These are phyloP conservation scores for Cyamopsis tetragonoloba DNA, from an alignment of 306 rosid genomes.

Conservation along the genomic window DNA sequence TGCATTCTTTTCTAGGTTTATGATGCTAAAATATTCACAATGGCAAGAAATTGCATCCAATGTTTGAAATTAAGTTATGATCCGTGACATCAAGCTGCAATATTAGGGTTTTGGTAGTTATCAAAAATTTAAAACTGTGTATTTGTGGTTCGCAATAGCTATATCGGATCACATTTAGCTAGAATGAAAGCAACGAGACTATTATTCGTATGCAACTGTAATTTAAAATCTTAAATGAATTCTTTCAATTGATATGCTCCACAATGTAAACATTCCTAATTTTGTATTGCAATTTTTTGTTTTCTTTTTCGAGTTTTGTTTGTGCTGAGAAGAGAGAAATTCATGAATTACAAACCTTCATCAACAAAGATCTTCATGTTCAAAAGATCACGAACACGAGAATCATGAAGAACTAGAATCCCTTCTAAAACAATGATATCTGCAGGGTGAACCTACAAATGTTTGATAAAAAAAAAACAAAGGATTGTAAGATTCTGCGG, in stretches of 20 bases:
- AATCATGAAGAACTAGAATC: conserved; percentile 72
- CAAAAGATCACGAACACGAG: conserved; percentile 70
- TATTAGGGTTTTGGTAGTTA: no score
- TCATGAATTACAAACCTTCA: conserved; percentile 61
- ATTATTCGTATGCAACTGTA: no score
- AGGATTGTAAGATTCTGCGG: neutral
- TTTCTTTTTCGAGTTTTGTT: neutral
- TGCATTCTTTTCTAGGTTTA: neutral
- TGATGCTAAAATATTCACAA: neutral
- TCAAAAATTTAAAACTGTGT: no score
- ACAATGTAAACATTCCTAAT: no score
- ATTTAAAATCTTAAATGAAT: no score
- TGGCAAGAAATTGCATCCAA: no score
- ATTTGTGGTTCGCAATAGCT: no score
- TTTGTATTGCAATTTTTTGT: no score
- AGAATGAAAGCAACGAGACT: no score
- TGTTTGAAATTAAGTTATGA: no score
- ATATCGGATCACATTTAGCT: no score
- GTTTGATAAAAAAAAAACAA: neutral
- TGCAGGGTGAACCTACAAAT: conserved; percentile 64
- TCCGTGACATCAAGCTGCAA: no score
- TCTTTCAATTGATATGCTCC: neutral
- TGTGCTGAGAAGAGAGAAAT: neutral
- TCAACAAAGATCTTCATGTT: conserved; percentile 96
- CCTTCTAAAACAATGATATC: conserved; percentile 85